Percentiles rank a stretch among this genome's conserved stretches.
phyloP scores from a whole-genome alignment of 805 yeast species.

The Yarrowia sp. region DNA sequence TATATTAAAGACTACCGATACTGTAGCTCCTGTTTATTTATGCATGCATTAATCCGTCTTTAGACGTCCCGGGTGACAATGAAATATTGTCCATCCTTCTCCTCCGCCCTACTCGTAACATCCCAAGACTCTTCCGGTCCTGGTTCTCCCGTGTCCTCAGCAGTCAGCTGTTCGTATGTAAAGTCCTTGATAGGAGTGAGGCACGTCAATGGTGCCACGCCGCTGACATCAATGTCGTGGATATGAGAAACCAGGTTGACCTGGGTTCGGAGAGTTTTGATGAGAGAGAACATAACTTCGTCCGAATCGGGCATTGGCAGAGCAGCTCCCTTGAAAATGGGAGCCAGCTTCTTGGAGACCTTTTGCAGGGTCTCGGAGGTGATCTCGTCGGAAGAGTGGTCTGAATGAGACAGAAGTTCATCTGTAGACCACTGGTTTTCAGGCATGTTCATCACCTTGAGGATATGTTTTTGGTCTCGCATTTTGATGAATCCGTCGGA shows the following conservation, averaged over 20 bases:
- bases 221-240: conserved; percentile 24
- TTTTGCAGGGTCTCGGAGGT: conserved; percentile 20
- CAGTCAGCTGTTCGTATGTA: conserved; percentile 16
- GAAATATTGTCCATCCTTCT: not conserved
- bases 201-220: conserved; percentile 17
- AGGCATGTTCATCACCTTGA: conserved; percentile 9
- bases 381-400: conserved; percentile 15
- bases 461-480: conserved; percentile 12
- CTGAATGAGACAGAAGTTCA: conserved; percentile 19
- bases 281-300: conserved; percentile 2
- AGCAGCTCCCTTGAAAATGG: conserved; percentile 13
- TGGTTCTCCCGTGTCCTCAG: conserved; percentile 12
- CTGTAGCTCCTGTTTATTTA: not conserved
- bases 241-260: conserved; percentile 26
- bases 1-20: not conserved
- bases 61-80: conserved; percentile 8
- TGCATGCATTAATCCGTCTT: not conserved
- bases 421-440: conserved; percentile 19
- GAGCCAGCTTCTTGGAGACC: conserved; percentile 18
- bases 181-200: conserved; percentile 17
- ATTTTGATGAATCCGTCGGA: conserved; percentile 21
- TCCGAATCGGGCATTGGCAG: conserved; percentile 15
- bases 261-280: conserved; percentile 19
- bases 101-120: conserved; percentile 9
- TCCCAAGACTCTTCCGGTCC: conserved; percentile 17